These are phyloP conservation scores for Ophiostoma quercus DNA, from an alignment of 2,329 filamentous ascomycete genomes.

Conservation along the genomic window DNA sequence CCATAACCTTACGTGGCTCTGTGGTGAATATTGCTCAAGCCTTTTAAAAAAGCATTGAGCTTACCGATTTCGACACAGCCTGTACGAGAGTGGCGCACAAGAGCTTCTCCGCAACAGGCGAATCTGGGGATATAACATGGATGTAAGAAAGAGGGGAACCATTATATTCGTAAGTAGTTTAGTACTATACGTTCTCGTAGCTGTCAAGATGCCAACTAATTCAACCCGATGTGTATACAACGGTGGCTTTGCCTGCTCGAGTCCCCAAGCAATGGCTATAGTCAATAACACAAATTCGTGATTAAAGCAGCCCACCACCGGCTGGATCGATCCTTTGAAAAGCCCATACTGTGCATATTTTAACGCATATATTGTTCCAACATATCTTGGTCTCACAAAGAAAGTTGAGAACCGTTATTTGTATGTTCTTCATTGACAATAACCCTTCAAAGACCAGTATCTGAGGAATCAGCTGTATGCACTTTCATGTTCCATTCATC, in stretches of 20 bases:
- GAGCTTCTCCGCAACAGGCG: slow-evolving; percentile 9
- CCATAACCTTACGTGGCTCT: neutral
- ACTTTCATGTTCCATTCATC: neutral
- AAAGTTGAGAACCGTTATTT: neutral
- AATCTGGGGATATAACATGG: slow-evolving; percentile 2
- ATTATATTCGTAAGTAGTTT: neutral
- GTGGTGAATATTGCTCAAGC: neutral
- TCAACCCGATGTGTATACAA: neutral
- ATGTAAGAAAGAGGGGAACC: slow-evolving; percentile 12
- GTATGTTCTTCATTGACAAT: neutral
- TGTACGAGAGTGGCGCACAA: neutral
- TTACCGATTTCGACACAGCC: neutral
- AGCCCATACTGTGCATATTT: neutral
- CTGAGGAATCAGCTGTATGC: neutral
- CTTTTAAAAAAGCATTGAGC: neutral
- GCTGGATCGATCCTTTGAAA: neutral
- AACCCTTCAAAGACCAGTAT: neutral
- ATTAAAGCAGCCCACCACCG: neutral
- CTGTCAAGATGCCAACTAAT: neutral
- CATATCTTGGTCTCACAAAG: neutral
- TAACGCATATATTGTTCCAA: neutral
- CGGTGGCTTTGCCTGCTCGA: neutral
- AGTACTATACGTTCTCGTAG: no score
- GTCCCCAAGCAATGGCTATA: neutral
- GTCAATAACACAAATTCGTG: neutral